A percentile compares a stretch with the other conserved stretches of the same genome.
Conservation (phyloP, 139 green algal genomes). For the Picochlorum sp. region DNA sequence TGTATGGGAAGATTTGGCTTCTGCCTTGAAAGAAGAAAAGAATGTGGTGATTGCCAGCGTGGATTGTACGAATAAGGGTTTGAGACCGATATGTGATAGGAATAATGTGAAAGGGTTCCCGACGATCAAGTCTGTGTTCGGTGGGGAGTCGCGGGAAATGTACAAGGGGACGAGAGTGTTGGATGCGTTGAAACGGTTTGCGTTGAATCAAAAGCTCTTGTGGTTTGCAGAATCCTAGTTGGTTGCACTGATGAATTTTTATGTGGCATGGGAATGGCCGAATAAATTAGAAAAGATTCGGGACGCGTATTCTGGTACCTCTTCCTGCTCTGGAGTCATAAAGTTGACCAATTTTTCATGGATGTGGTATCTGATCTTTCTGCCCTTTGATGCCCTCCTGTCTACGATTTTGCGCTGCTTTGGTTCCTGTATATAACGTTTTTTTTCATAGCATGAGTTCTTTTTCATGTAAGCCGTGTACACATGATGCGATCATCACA, state of each 20-base stretch:
- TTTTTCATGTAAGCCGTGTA: too few relatives aligned
- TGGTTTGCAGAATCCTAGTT: constrained; percentile 5
- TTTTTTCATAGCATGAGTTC: too few relatives aligned
- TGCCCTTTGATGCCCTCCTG: constrained; percentile 75
- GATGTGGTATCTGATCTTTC: constrained; percentile 80
- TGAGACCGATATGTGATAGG: constrained; percentile 20
- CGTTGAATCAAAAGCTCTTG: constrained; percentile 5
- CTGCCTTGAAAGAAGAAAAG: constrained; percentile 14
- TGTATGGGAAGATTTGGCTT: constrained; percentile 24
- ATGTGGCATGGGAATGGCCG: constrained; percentile 15
- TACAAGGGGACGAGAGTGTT: constrained; percentile 21
- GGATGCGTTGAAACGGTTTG: constrained; percentile 18
- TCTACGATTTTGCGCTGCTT: constrained; percentile 84
- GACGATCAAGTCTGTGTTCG: constrained; percentile 24
- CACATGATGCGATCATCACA: too few relatives aligned
- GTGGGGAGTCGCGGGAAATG: constrained; percentile 5
- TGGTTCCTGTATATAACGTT: constrained; percentile 20
- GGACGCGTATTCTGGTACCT: constrained; percentile 41
- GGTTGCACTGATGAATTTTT: neutral
- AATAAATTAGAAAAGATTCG: constrained; percentile 84
- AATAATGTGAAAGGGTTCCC: constrained; percentile 23
- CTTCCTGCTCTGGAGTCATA: constrained; percentile 58
- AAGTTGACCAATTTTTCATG: constrained; percentile 90
- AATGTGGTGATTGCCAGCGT: constrained; percentile 17
- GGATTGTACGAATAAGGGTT: constrained; percentile 26